Evolutionary conservation across 148 eudicot genomes (phyloP), one percentile per base, ranked within the genome.

Genomic region (Polygonum maritimum): DNA sequence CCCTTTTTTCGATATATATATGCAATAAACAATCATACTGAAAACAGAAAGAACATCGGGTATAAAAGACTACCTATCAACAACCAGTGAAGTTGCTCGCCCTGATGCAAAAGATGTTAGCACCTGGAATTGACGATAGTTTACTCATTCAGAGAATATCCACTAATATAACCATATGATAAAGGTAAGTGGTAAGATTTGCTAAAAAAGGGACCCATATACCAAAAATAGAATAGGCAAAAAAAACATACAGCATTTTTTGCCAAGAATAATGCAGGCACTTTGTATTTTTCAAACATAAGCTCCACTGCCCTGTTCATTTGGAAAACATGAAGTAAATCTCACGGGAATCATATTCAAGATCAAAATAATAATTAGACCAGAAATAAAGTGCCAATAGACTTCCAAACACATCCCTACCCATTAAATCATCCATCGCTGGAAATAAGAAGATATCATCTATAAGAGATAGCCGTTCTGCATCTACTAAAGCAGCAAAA

Each of bases 61-160:
- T 18, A 54, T 54, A 54, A 62, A 11, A 67, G 8, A 36, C 38
- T 85, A 94, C 98, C 98, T 79, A 72, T 94, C 98, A 83, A 94
- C 92, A 70, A 94, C 97, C 67, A 94, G 82, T 71, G 98, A 89
- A 81, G 97, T 94, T 39, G 97, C 93, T 10, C 96, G 88, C 71
- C 98, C 98, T 71, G 98, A 92, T 38, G 98, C 98, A 88, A 94
- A 94, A 82, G 98, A 89, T 79, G 98, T 92, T 77, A 94, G 94
- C 74, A 95, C 99, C 99, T 95, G 88, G 52, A 31, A 81, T 74
- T 73, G 75, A 60, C 74, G 71, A 45, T 39, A 70, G 14, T 14
- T 51, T 31, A 73, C 40, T n/a, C 51, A 73, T 55, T 75, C 48
- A 78, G 44, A 76, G 21, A 72, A 76, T 62, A 69, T 69, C 48